Conservation (phyloP, 192 early-diverging fungal genomes). For the Rhizophagus clarus region DNA sequence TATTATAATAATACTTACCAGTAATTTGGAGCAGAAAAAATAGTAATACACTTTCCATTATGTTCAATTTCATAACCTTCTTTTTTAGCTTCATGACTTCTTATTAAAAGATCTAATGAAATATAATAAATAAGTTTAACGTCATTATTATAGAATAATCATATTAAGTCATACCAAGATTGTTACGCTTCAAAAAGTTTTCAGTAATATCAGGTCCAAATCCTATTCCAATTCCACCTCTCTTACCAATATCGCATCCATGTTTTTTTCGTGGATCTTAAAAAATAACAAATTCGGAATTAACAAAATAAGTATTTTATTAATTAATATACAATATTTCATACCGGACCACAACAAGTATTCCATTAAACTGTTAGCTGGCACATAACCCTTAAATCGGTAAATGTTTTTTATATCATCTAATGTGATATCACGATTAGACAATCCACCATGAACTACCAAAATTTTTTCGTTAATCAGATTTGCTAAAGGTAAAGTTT, state of each 20-base stretch:
- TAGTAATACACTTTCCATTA: constrained; percentile 93
- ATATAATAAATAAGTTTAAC: too few species aligned
- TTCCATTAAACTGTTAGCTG: constrained; percentile 82
- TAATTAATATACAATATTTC: too few species aligned
- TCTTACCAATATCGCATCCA: constrained; percentile 83
- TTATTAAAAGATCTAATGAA: constrained; percentile 78
- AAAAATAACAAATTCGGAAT: neutral
- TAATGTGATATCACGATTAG: constrained; percentile 87
- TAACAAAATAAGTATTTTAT: too few species aligned
- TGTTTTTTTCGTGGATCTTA: constrained; percentile 80
- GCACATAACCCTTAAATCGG: constrained; percentile 65
- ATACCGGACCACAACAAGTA: constrained; percentile 80
- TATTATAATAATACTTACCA: constrained; percentile 54
- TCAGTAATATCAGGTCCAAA: constrained; percentile 98
- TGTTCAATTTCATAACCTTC: constrained; percentile 95
- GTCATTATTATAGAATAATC: neutral
- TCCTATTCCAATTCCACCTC: constrained; percentile 87
- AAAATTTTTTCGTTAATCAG: constrained; percentile 91
- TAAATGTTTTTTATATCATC: constrained; percentile 88
- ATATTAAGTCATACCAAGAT: constrained; percentile 51
- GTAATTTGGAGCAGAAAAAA: constrained; percentile 99
- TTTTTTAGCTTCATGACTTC: constrained; percentile 96
- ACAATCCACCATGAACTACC: constrained; percentile 96
- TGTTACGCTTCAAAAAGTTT: constrained; percentile 83
- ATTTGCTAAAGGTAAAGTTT: constrained; percentile 90